These are phyloP conservation scores for Juglanconis sp. DNA, from an alignment of 2,329 filamentous ascomycete species.

Conservation along the genomic window DNA sequence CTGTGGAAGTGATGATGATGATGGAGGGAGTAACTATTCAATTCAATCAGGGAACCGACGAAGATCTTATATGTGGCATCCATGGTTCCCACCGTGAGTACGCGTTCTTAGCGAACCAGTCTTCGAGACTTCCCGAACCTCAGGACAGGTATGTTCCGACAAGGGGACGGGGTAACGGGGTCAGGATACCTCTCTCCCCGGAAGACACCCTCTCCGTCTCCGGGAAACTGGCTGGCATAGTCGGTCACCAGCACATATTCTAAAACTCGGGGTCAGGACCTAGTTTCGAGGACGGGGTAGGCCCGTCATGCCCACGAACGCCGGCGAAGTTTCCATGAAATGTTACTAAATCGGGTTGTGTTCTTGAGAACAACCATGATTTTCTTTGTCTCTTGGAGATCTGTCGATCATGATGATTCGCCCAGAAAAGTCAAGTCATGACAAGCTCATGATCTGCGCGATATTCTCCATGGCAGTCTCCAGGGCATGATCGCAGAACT, in stretches of 20 bases:
- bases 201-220: background rate
- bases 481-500: background rate
- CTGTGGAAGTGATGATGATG: background rate
- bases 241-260: background rate
- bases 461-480: conserved; percentile 1
- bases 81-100: background rate
- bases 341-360: background rate
- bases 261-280: background rate
- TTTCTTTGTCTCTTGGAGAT: conserved; percentile 1
- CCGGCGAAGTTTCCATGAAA: too few relatives aligned
- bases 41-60: conserved; percentile 1
- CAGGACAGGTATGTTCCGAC: background rate
- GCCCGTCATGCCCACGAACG: too few relatives aligned
- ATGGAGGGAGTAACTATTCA: background rate
- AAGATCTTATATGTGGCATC: conserved; percentile 8
- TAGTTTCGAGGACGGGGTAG: too few relatives aligned
- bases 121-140: conserved; percentile 1
- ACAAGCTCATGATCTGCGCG: conserved; percentile 1
- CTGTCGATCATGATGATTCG: background rate
- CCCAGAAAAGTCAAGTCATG: conserved; percentile 10
- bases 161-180: background rate
- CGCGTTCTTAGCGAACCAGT: conserved; percentile 3
- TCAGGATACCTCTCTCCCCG: background rate
- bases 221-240: background rate
- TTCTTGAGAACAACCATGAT: background rate